Evolutionary conservation across 257 asterid genomes (phyloP).

Genomic region (Przewalskia tangutica): DNA sequence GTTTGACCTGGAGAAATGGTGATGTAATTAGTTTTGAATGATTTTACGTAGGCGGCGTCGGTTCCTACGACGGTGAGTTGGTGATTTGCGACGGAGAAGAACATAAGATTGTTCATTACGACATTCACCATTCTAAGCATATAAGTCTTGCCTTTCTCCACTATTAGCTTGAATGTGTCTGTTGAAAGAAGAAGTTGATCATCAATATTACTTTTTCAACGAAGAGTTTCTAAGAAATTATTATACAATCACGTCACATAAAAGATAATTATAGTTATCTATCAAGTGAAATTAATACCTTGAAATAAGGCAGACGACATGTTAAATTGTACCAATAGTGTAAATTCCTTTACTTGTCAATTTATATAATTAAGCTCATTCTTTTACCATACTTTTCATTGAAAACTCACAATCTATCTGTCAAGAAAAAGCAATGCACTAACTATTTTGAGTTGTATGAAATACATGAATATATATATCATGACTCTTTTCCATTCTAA

Average conservation of each 20-base stretch:
- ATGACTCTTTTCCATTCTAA: not conserved
- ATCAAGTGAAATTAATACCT: too few species aligned
- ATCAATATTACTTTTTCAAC: not conserved
- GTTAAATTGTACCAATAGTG: too few species aligned
- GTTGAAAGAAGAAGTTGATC: not conserved
- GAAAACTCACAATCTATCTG: too few species aligned
- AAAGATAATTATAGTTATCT: too few species aligned
- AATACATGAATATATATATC: not conserved
- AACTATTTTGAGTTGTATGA: not conserved
- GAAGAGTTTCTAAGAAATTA: too few species aligned
- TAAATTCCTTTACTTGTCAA: too few species aligned
- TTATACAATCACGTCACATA: too few species aligned
- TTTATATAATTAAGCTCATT: too few species aligned
- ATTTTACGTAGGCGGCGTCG: slow-evolving; percentile 45
- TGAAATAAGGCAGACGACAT: too few species aligned
- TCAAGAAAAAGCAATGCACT: not conserved
- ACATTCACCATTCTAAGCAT: slow-evolving; percentile 45
- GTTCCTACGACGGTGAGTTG: slow-evolving; percentile 42
- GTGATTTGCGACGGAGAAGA: slow-evolving; percentile 39
- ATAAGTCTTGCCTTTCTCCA: slow-evolving; percentile 40
- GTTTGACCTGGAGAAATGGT: slow-evolving; percentile 56
- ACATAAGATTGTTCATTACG: slow-evolving; percentile 47
- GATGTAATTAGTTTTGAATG: slow-evolving; percentile 24
- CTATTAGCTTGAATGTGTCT: slow-evolving; percentile 38
- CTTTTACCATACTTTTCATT: too few species aligned